Evolutionary conservation across 441 rosid species (phyloP).

Genomic region (Euphorbia schlechtendalii): DNA sequence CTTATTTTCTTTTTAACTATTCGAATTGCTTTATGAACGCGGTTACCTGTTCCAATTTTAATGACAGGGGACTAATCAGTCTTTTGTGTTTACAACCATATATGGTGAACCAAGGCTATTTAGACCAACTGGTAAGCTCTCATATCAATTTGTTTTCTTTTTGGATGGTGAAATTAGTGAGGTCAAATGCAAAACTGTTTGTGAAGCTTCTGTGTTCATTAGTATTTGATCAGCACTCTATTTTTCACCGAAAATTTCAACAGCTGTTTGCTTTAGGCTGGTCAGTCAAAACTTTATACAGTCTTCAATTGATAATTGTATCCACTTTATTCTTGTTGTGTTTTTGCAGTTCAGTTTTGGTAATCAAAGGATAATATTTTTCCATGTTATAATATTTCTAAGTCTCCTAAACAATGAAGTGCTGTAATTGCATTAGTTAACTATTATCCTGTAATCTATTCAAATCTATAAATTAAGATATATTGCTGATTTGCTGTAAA

Average conservation of each 20-base stretch:
- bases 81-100: slow-evolving; percentile 86
- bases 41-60: slow-evolving; percentile 13
- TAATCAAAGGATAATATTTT: slow-evolving; percentile 1
- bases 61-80: slow-evolving; percentile 67
- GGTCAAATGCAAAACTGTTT: background rate
- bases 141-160: background rate
- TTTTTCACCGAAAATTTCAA: background rate
- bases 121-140: slow-evolving; percentile 75
- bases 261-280: slow-evolving; percentile 7
- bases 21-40: slow-evolving; percentile 6
- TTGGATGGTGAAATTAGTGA: background rate
- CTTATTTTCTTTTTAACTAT: background rate
- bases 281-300: no score
- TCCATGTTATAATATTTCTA: background rate
- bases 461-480: background rate
- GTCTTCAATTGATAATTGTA: no score
- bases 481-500: slow-evolving; percentile 4
- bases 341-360: slow-evolving; percentile 3
- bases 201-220: background rate
- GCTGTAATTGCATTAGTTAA: background rate
- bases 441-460: background rate
- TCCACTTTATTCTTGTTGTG: background rate
- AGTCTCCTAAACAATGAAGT: background rate
- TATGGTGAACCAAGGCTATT: slow-evolving; percentile 91
- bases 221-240: background rate